Conservation (phyloP, 768 basidiomycete species). For the Boletus tylopilopsis region DNA sequence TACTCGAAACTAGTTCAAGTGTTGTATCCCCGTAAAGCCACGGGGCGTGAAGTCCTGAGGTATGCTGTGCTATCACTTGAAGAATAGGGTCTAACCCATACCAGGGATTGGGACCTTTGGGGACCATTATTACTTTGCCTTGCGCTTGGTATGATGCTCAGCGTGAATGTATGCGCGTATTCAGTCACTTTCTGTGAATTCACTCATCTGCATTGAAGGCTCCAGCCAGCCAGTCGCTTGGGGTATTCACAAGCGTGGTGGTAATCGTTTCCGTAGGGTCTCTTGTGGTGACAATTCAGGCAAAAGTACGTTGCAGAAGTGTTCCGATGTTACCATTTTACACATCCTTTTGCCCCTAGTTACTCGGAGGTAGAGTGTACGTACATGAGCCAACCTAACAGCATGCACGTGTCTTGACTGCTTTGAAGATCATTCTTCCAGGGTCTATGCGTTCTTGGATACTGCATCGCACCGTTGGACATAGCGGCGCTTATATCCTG, state of each 20-base stretch:
- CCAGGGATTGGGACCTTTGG: slow-evolving; percentile 98
- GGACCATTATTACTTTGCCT: slow-evolving; percentile 86
- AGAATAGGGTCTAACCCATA: slow-evolving; percentile 1
- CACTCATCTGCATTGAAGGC: slow-evolving; percentile 49
- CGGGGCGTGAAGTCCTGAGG: slow-evolving; percentile 79
- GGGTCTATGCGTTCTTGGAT: slow-evolving; percentile 90
- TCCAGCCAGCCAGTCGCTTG: slow-evolving; percentile 75
- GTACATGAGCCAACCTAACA: slow-evolving; percentile 20
- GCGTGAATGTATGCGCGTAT: slow-evolving; percentile 60
- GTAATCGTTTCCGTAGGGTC: slow-evolving; percentile 91
- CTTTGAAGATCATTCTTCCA: slow-evolving; percentile 85
- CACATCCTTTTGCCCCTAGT: slow-evolving; percentile 35
- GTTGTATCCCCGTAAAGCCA: slow-evolving; percentile 75
- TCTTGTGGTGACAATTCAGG: slow-evolving; percentile 90
- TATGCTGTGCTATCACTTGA: slow-evolving; percentile 27
- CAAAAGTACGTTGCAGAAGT: slow-evolving; percentile 64
- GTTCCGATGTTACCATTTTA: neutral
- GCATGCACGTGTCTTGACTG: neutral
- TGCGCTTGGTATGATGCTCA: slow-evolving; percentile 77
- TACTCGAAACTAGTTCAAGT: slow-evolving; percentile 93
- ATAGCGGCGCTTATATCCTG: slow-evolving; percentile 85
- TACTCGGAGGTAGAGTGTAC: slow-evolving; percentile 81
- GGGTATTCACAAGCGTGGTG: slow-evolving; percentile 91
- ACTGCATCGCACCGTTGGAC: slow-evolving; percentile 91
- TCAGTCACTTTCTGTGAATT: neutral